phyloP scores from a whole-genome alignment of 768 basidiomycete species.

The Ramaria sp. region DNA sequence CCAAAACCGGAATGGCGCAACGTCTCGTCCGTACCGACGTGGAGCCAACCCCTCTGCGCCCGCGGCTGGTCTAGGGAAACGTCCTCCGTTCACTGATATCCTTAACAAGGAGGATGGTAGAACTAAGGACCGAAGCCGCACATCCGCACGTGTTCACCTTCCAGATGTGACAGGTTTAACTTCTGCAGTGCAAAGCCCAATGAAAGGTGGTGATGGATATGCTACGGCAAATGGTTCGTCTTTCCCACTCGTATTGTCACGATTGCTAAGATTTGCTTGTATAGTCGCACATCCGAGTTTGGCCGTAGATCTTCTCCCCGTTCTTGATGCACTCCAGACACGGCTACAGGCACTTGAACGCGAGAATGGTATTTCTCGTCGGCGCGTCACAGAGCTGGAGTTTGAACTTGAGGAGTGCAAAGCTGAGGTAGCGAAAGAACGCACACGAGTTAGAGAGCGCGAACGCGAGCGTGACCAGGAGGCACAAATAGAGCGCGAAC shows the following conservation, averaged over 20 bases:
- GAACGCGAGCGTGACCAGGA: slow-evolving; percentile 36
- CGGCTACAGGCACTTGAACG: slow-evolving; percentile 66
- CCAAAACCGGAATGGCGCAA: neutral
- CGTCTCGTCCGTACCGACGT: slow-evolving; percentile 20
- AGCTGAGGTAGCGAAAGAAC: slow-evolving; percentile 62
- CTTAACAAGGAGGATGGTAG: slow-evolving; percentile 12
- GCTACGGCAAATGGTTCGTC: slow-evolving; percentile 54
- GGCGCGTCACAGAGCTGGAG: slow-evolving; percentile 81
- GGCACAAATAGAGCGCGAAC: slow-evolving; percentile 13
- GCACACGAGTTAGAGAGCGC: slow-evolving; percentile 49
- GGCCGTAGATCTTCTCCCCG: slow-evolving; percentile 50
- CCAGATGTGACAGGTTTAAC: slow-evolving; percentile 83
- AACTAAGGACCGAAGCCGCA: slow-evolving; percentile 1
- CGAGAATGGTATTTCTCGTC: slow-evolving; percentile 72
- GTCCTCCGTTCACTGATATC: slow-evolving; percentile 31
- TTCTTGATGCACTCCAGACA: slow-evolving; percentile 50
- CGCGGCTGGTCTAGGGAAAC: slow-evolving; percentile 12
- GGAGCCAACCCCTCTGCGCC: neutral
- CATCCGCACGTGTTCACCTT: slow-evolving; percentile 39
- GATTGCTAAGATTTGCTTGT: slow-evolving; percentile 1
- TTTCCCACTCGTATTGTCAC: neutral
- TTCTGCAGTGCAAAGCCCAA: slow-evolving; percentile 65
- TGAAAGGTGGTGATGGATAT: slow-evolving; percentile 37
- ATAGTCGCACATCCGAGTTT: neutral
- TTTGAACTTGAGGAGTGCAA: slow-evolving; percentile 76